Percentiles rank a stretch among this genome's conserved stretches.
Conservation (phyloP, 1,284 basidiomycete species). For the Irpex sp. region DNA sequence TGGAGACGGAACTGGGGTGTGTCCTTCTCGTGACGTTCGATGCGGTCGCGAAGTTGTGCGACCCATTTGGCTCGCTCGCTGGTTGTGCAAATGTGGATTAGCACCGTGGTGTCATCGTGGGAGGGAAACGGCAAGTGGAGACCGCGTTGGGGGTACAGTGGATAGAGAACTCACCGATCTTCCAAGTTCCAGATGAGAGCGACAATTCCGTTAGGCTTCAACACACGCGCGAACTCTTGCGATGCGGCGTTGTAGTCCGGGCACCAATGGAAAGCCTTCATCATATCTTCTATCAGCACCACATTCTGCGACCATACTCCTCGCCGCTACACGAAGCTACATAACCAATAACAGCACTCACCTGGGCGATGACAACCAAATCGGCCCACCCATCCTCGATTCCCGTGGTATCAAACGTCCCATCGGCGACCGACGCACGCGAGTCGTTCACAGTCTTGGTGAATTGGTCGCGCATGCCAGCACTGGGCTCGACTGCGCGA, state of each 20-base stretch:
- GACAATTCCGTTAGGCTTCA: conserved; percentile 64
- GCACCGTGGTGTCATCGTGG: neutral
- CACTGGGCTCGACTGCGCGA: conserved; percentile 69
- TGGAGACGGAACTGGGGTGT: conserved; percentile 73
- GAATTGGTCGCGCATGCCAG: conserved; percentile 69
- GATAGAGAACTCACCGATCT: conserved; percentile 46
- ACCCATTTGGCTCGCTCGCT: conserved; percentile 68
- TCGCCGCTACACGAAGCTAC: neutral
- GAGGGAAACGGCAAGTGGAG: neutral
- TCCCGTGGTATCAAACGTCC: conserved; percentile 61
- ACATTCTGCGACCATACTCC: neutral
- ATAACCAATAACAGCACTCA: conserved; percentile 21
- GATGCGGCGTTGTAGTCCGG: conserved; percentile 65
- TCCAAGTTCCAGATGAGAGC: conserved; percentile 79
- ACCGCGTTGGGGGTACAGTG: neutral
- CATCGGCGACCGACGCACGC: conserved; percentile 49
- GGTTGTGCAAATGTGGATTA: neutral
- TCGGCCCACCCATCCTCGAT: conserved; percentile 69
- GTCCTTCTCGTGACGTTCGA: conserved; percentile 62
- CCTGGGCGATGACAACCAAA: conserved; percentile 71
- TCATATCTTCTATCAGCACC: neutral
- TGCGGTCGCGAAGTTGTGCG: conserved; percentile 58
- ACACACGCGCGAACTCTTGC: conserved; percentile 64
- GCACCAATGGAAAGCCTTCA: conserved; percentile 81
- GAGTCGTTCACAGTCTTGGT: conserved; percentile 45